Evolutionary conservation across 768 basidiomycete genomes (phyloP).

Genomic region (Mycena olivaceomarginata): DNA sequence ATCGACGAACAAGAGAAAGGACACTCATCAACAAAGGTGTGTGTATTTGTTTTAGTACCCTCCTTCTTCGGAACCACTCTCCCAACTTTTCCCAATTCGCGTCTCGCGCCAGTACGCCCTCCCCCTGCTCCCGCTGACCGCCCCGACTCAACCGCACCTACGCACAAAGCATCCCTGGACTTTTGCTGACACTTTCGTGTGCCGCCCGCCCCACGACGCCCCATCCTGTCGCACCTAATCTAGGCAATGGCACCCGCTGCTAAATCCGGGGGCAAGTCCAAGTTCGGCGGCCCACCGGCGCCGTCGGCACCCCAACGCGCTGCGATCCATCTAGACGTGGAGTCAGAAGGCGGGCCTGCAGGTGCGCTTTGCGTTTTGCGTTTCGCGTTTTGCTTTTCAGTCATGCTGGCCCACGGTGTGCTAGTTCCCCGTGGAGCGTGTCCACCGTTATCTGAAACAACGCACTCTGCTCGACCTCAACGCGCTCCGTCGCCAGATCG

Average conservation of each 20-base stretch:
- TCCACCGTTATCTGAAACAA: conserved; percentile 95
- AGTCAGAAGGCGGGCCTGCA: conserved; percentile 93
- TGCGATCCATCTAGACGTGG: conserved; percentile 74
- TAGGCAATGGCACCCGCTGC: conserved; percentile 66
- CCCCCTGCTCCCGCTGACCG: not conserved
- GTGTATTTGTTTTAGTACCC: too few species aligned
- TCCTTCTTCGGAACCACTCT: conserved; percentile 32
- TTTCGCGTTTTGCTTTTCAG: not conserved
- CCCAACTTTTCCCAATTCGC: conserved; percentile 10
- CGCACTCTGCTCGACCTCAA: conserved; percentile 60
- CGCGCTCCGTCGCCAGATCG: too few species aligned
- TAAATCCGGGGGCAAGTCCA: conserved; percentile 79
- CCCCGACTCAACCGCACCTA: not conserved
- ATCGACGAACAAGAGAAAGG: too few species aligned
- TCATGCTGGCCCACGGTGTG: conserved; percentile 57
- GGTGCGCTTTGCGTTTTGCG: conserved; percentile 61
- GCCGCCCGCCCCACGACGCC: conserved; percentile 31
- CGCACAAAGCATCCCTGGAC: conserved; percentile 1
- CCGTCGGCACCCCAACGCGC: conserved; percentile 55
- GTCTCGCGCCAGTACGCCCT: conserved; percentile 17
- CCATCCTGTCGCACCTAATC: not conserved
- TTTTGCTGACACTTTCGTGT: conserved; percentile 37
- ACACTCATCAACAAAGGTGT: too few species aligned
- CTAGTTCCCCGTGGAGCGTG: conserved; percentile 97
- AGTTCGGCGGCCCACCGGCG: conserved; percentile 65